Evolutionary conservation across 2,329 filamentous ascomycete genomes (phyloP), one percentile per base, ranked within the genome.

Genomic region (Balansia obtecta): DNA sequence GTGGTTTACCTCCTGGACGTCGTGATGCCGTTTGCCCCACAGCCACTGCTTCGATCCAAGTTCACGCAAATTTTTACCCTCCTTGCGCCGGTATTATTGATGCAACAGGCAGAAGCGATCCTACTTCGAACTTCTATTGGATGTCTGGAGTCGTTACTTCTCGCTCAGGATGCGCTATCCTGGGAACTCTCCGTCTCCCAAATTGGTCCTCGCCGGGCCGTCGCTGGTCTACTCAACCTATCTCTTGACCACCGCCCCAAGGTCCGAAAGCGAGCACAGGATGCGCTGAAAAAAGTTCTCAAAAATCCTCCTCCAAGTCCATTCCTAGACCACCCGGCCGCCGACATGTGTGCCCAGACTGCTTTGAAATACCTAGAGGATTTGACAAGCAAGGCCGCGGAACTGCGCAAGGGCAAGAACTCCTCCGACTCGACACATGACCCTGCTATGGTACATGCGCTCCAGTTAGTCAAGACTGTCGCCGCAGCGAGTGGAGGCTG

Each of bases 1-100:
- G 85, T 94, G 56, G 86, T 98, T 59, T 98, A 98, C 68, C 83
- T 98, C 15, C 88, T 98, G 71, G 91, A 98, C 68, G 75, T 95
- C 57, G 80, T 96, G 59, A 93, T 89, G 15, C 86, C 86, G 52
- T 86, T 83, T 69, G 83, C 90, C 54, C 88, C 93, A 50, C 79
- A 87, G 54, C 81, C 90, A 53, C 82, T 98, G 53, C 84, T 98
- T 51, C 87, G 90, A 62, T 86, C 88, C 57, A 96, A 97, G 68
- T 98, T 98, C 71, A 85, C 87, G 30, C 87, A 94, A 67, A 96
- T 98, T 61, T 82, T 98, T 53, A 82, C 83, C 33, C 83, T 86
- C 54, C 79, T 98, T 57, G 89, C 88, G 18, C 90, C 91, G 2
- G 85, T 90, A 12, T 76, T 98, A 45, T 82, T 86, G 49, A 76